These are phyloP conservation scores for Musa balbisiana DNA, from an alignment of 202 grass and related monocot genomes.

Conservation along the genomic window DNA sequence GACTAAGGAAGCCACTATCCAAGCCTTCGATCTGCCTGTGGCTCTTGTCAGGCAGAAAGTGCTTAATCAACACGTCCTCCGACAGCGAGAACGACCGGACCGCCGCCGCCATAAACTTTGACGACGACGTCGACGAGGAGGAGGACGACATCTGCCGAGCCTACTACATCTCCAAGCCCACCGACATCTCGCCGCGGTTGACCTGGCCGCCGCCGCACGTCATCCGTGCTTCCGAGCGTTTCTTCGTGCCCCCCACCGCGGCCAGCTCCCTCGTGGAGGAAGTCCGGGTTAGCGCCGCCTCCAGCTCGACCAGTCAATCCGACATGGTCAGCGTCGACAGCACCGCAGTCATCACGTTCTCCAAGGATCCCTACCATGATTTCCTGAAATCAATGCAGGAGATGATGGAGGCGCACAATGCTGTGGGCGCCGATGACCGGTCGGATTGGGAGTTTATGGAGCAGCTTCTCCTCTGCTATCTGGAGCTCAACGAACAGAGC, in stretches of 20 bases:
- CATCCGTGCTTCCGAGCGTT: conserved; percentile 23
- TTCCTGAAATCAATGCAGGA: conserved; percentile 33
- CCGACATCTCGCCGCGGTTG: background rate
- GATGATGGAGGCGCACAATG: conserved; percentile 31
- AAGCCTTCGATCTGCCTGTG: too few relatives aligned
- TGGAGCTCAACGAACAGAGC: conserved; percentile 31
- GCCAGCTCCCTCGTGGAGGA: conserved; percentile 21
- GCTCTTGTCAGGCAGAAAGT: too few relatives aligned
- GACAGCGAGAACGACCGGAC: background rate
- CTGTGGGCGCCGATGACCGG: background rate
- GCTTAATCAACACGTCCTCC: too few relatives aligned
- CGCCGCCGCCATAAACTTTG: too few relatives aligned
- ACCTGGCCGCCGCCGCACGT: background rate
- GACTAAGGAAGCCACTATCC: too few relatives aligned
- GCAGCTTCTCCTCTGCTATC: conserved; percentile 29
- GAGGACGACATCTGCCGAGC: background rate
- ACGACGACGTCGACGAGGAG: background rate
- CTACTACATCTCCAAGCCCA: background rate
- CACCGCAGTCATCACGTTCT: conserved; percentile 23
- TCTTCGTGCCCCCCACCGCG: conserved; percentile 26
- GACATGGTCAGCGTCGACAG: background rate
- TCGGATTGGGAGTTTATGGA: conserved; percentile 36
- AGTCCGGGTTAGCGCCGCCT: conserved; percentile 9
- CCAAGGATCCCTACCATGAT: conserved; percentile 23
- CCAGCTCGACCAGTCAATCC: too few relatives aligned